Conservation (phyloP, 1,284 basidiomycete species). For the Pterula multifida region DNA sequence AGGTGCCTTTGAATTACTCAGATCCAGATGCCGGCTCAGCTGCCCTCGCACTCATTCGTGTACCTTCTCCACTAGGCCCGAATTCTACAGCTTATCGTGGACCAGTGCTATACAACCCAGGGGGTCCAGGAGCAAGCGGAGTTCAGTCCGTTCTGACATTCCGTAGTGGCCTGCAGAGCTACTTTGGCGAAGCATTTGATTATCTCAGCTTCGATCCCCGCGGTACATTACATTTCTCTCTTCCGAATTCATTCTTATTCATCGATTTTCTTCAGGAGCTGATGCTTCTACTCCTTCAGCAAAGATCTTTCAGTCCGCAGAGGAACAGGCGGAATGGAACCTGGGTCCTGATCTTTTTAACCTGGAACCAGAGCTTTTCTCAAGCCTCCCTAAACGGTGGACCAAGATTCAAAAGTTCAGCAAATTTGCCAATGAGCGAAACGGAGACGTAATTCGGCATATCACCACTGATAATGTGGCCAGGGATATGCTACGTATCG, state of each 20-base stretch:
- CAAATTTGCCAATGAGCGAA: neutral
- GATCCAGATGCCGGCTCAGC: neutral
- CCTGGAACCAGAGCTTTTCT: neutral
- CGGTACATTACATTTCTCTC: neutral
- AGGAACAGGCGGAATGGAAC: neutral
- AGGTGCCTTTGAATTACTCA: neutral
- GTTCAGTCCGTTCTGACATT: neutral
- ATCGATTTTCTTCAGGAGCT: neutral
- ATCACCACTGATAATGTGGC: neutral
- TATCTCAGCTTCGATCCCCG: neutral
- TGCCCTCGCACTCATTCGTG: neutral
- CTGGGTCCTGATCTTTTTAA: neutral
- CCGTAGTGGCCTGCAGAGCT: neutral
- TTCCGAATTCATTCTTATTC: neutral
- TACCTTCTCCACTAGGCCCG: neutral
- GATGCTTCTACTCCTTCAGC: neutral
- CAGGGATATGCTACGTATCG: conserved; percentile 1
- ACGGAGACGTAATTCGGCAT: neutral
- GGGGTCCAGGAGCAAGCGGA: neutral
- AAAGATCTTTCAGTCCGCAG: neutral
- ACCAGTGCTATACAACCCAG: neutral
- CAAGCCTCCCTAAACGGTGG: neutral
- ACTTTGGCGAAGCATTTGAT: neutral
- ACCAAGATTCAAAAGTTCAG: neutral
- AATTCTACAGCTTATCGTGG: neutral